phyloP scores from a whole-genome alignment of 306 rosid species.

The Sesbania bispinosa region DNA sequence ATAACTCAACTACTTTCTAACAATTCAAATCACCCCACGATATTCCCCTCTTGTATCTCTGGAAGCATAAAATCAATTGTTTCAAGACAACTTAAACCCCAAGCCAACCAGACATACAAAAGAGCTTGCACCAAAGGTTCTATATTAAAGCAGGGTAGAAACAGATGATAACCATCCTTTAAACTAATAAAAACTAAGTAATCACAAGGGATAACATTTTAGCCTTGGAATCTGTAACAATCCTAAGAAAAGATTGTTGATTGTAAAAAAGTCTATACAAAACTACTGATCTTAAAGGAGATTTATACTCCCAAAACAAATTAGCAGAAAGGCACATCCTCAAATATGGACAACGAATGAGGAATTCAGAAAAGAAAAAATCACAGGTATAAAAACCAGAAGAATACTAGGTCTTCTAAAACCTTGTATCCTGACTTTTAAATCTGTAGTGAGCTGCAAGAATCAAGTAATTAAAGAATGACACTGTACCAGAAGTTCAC shows the following conservation, averaged over 20 bases:
- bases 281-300: not conserved
- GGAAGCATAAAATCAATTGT: not conserved
- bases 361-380: not conserved
- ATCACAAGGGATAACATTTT: not conserved
- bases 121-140: not conserved
- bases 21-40: conserved; percentile 16
- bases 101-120: not conserved
- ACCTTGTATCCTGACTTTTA: not conserved
- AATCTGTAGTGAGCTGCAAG: not conserved
- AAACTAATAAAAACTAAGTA: not conserved
- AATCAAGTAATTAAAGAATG: not conserved
- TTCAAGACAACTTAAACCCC: not conserved
- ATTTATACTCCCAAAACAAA: not conserved
- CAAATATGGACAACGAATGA: not conserved
- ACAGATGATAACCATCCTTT: not conserved
- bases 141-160: not conserved
- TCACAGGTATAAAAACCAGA: not conserved
- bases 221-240: not conserved
- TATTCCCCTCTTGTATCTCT: conserved; percentile 5
- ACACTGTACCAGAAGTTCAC: not conserved
- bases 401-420: not conserved
- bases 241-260: not conserved
- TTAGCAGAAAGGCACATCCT: not conserved
- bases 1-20: conserved; percentile 1
- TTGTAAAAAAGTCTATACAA: not conserved